Evolutionary conservation across 768 basidiomycete genomes (phyloP), one percentile per base, ranked within the genome.

Genomic region (Lyophyllum semitale): DNA sequence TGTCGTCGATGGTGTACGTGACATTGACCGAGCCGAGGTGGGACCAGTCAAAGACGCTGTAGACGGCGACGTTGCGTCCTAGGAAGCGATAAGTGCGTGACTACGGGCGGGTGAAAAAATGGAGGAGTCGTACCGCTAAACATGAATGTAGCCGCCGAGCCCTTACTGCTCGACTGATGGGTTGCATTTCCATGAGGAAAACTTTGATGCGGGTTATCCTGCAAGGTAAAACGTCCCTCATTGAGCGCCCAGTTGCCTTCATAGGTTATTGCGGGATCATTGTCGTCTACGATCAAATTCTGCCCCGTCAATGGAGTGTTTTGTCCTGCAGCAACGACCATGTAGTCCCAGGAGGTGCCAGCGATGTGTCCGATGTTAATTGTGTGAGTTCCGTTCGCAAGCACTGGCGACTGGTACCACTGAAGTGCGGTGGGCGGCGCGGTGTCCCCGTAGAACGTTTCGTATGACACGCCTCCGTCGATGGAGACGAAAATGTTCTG

Each of bases 101-200:
- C 20, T 8, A 6, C 29, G 29, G 11, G 29, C 6, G 29, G 11
- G n/a, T 11, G n/a, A 25, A 22, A 6, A 23, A 46, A 17, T 29
- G 35, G 15, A 41, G 9, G 32, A 33, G n/a, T n/a, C 65, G n/a
- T 55, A 71, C 71, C 71, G 49, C 51, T 65, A 55, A 72, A 72
- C 4, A n/a, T 51, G 33, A 68, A 68, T 23, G 65, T 65, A 20
- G 68, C 63, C 12, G 45, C 53, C 15, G 59, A 60, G 2, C 67
- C 71, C 15, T n/a, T n/a, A n/a, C n/a, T n/a, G n/a, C n/a, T 38
- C 37, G 17, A 15, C 7, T 49, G 48, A 32, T 18, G 33, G 15
- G 54, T 50, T 8, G 41, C 33, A 18, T 45, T 45, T n/a, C 23
- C 32, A 15, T 38, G 40, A 23, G 55, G 25, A 50, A 53, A 30